Conservation (phyloP, 1,139 yeast genomes). For the Debaryomyces subglobosus region DNA sequence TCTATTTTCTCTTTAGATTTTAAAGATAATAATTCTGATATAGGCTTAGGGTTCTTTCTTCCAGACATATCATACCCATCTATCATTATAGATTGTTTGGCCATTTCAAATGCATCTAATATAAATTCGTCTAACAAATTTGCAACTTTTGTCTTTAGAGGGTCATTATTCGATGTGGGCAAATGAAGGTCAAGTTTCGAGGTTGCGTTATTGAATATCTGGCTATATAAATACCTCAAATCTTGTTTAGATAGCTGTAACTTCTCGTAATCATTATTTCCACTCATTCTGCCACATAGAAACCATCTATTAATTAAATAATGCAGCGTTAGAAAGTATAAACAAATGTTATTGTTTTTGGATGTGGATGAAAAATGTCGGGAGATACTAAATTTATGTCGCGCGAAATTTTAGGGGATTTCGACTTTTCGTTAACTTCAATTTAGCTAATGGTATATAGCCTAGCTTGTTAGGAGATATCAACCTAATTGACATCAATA, state of each 20-base stretch:
- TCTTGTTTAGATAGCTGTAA: constrained; percentile 55
- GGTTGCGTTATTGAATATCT: constrained; percentile 41
- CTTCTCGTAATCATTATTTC: constrained; percentile 35
- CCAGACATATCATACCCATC: constrained; percentile 44
- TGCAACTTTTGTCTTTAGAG: constrained; percentile 48
- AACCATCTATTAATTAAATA: neutral
- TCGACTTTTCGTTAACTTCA: constrained; percentile 3
- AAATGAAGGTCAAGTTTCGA: constrained; percentile 50
- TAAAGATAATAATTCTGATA: constrained; percentile 32
- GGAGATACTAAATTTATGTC: neutral
- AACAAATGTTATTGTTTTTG: constrained; percentile 1
- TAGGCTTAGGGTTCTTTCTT: constrained; percentile 11
- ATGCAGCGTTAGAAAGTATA: neutral
- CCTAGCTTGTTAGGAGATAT: neutral
- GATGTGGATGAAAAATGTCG: constrained; percentile 10
- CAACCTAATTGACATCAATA: constrained; percentile 1
- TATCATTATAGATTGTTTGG: constrained; percentile 52
- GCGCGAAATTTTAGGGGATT: constrained; percentile 4
- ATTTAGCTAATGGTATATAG: neutral
- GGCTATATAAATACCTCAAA: constrained; percentile 48
- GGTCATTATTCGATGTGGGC: constrained; percentile 49
- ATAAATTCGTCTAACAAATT: constrained; percentile 47
- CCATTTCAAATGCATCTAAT: constrained; percentile 52
- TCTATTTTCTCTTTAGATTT: constrained; percentile 50
- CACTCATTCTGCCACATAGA: constrained; percentile 18